phyloP scores from a whole-genome alignment of 1,284 basidiomycete species.

The Inonotus hispidus region DNA sequence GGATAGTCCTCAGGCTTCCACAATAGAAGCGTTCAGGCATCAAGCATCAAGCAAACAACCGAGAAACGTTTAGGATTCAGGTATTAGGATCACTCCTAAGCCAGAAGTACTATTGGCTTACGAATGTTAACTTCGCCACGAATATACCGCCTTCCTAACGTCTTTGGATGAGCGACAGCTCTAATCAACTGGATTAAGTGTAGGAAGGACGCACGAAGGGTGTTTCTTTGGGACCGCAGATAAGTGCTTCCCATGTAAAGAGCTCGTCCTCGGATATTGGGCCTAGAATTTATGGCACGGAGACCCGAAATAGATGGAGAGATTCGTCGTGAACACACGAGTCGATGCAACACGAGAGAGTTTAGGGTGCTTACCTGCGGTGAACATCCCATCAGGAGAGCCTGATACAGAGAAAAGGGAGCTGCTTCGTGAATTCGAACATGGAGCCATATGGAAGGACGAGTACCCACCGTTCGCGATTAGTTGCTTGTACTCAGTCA shows the following conservation, averaged over 20 bases:
- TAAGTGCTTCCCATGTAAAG: constrained; percentile 97
- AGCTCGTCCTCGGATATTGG: constrained; percentile 94
- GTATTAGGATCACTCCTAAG: background rate
- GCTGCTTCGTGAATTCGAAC: constrained; percentile 4
- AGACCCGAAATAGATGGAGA: constrained; percentile 10
- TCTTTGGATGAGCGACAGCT: background rate
- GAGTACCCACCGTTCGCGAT: constrained; percentile 48
- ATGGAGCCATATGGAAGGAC: background rate
- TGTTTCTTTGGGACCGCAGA: constrained; percentile 94
- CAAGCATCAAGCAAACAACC: constrained; percentile 7
- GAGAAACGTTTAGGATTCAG: constrained; percentile 12
- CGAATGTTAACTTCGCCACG: constrained; percentile 87
- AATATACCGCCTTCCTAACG: constrained; percentile 93
- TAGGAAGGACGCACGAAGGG: constrained; percentile 69
- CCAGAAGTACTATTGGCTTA: constrained; percentile 35
- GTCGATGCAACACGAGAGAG: constrained; percentile 8
- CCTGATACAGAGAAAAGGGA: constrained; percentile 40
- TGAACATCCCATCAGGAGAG: constrained; percentile 89
- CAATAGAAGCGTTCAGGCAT: background rate
- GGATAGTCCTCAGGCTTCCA: constrained; percentile 86
- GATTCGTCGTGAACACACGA: background rate
- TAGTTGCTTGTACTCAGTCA: constrained; percentile 93
- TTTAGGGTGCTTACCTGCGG: constrained; percentile 57
- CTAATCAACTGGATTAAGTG: background rate
- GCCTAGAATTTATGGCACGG: constrained; percentile 38